A percentile compares a stretch with the other conserved stretches of the same genome.
phyloP scores from a whole-genome alignment of 2,329 filamentous ascomycete species.

The Aspergillus hiratsukae region DNA sequence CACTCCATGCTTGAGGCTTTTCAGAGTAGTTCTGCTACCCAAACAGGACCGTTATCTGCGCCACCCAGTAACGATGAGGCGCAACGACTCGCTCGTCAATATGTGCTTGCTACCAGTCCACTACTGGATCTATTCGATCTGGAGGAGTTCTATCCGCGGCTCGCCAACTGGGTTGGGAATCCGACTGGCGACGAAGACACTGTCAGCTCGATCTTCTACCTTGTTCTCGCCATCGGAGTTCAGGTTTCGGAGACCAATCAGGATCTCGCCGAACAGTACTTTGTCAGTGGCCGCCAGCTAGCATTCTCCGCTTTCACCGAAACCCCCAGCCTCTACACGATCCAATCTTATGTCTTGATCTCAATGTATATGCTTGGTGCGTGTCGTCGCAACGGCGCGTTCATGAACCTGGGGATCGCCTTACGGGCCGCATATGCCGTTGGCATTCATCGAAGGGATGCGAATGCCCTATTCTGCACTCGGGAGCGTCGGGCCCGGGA shows the following conservation, averaged over 20 bases:
- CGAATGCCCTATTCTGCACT: constrained; percentile 47
- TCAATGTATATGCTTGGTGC: constrained; percentile 50
- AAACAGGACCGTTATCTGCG: constrained; percentile 23
- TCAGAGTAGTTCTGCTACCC: constrained; percentile 26
- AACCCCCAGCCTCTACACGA: constrained; percentile 48
- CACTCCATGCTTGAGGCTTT: constrained; percentile 43
- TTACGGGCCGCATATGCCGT: constrained; percentile 50
- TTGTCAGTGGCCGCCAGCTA: constrained; percentile 42
- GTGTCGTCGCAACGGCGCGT: constrained; percentile 50
- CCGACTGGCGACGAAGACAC: constrained; percentile 37
- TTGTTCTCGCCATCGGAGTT: constrained; percentile 49
- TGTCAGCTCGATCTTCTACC: constrained; percentile 46
- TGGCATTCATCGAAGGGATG: constrained; percentile 49
- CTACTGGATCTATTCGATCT: constrained; percentile 48
- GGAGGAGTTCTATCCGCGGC: constrained; percentile 38
- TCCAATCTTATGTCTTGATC: constrained; percentile 50
- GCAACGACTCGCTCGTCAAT: constrained; percentile 39
- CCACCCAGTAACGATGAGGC: constrained; percentile 38
- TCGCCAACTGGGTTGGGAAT: constrained; percentile 37
- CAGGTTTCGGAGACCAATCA: constrained; percentile 41
- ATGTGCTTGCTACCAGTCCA: constrained; percentile 45
- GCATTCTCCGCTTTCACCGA: constrained; percentile 45
- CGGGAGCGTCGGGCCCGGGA: constrained; percentile 42
- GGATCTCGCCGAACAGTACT: constrained; percentile 44
- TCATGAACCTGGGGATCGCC: constrained; percentile 50